Conservation (phyloP, 768 basidiomycete genomes). For the Pleurotus platypus region DNA sequence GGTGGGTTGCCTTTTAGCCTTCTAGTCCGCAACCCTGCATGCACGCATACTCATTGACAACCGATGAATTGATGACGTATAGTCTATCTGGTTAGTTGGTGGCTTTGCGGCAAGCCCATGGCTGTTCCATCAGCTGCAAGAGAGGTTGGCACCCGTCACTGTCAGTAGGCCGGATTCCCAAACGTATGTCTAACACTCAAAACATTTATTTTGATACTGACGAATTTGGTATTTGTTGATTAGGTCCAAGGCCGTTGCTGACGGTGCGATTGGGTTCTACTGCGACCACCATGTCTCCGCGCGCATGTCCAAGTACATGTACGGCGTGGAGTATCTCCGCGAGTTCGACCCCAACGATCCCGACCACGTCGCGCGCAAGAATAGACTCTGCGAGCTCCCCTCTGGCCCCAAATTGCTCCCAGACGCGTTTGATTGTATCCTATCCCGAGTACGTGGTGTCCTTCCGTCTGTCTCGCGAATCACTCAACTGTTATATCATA, state of each 20-base stretch:
- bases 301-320: slow-evolving; percentile 77
- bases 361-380: slow-evolving; percentile 62
- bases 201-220: no score
- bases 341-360: slow-evolving; percentile 62
- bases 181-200: slow-evolving; percentile 60
- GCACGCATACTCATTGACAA: no score
- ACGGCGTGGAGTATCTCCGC: slow-evolving; percentile 76
- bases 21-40: no score
- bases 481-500: not conserved
- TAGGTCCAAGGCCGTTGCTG: slow-evolving; percentile 83
- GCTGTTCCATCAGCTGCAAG: slow-evolving; percentile 74
- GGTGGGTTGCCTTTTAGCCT: slow-evolving; percentile 25
- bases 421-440: slow-evolving; percentile 81
- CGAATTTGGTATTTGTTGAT: not conserved
- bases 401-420: slow-evolving; percentile 76
- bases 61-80: not conserved
- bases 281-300: slow-evolving; percentile 83
- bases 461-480: no score
- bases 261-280: slow-evolving; percentile 82
- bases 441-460: slow-evolving; percentile 50
- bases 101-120: slow-evolving; percentile 83
- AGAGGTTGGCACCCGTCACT: slow-evolving; percentile 55
- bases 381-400: slow-evolving; percentile 69
- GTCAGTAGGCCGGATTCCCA: slow-evolving; percentile 78
- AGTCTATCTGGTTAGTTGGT: slow-evolving; percentile 82